Conservation (phyloP, 768 basidiomycete genomes). For the Vishniacozyma victoriae region DNA sequence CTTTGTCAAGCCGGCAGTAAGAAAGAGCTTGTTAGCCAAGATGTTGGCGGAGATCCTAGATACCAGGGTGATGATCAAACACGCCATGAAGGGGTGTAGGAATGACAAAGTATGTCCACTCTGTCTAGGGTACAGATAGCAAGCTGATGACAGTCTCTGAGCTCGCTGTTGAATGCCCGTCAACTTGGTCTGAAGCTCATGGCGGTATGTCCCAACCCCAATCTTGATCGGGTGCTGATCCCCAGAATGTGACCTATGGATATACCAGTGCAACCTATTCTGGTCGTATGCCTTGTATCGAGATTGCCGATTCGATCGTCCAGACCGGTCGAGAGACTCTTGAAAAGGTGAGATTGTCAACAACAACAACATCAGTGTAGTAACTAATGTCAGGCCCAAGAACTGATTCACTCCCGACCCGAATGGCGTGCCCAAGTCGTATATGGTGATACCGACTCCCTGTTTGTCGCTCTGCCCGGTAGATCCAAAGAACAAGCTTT, state of each 20-base stretch:
- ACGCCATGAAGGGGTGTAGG: constrained; percentile 78
- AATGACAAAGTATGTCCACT: constrained; percentile 60
- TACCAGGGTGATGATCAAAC: constrained; percentile 96
- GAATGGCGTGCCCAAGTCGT: constrained; percentile 91
- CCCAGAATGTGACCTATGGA: constrained; percentile 67
- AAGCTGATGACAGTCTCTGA: constrained; percentile 57
- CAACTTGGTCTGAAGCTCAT: constrained; percentile 93
- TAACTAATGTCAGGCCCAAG: constrained; percentile 61
- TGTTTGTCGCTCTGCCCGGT: constrained; percentile 86
- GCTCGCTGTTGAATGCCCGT: constrained; percentile 74
- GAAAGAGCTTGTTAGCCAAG: constrained; percentile 76
- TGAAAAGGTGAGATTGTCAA: constrained; percentile 62
- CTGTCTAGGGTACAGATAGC: not conserved
- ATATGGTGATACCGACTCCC: constrained; percentile 95
- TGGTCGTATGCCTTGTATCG: constrained; percentile 95
- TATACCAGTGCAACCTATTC: constrained; percentile 93
- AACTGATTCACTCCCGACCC: constrained; percentile 63
- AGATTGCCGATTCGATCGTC: constrained; percentile 96
- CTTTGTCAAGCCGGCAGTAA: constrained; percentile 77
- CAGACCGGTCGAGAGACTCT: constrained; percentile 92
- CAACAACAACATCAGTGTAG: not conserved
- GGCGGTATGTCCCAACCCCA: constrained; percentile 67
- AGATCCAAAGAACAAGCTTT: constrained; percentile 92
- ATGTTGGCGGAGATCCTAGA: constrained; percentile 91
- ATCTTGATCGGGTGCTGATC: too few species aligned